phyloP scores from a whole-genome alignment of 345 rosid genomes.

The Raphanus sativus region DNA sequence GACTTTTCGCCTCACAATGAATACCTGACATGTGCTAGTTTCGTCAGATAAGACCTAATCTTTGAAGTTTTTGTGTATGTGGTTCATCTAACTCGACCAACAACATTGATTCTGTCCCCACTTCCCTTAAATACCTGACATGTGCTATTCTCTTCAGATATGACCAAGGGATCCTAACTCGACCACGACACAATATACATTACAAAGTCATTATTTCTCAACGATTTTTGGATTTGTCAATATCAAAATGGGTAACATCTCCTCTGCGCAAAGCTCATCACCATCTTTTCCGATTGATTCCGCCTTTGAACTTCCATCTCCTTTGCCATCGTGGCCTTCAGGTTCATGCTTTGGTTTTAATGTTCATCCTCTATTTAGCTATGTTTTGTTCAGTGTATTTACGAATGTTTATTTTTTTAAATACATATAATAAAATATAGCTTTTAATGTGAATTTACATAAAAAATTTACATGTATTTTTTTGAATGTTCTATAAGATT shows the following conservation, averaged over 20 bases:
- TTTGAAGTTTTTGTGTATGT: conserved; percentile 21
- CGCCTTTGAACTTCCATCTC: conserved; percentile 56
- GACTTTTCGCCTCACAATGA: conserved; percentile 32
- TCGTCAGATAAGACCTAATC: conserved; percentile 30
- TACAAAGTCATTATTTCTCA: conserved; percentile 11
- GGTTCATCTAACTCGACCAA: conserved; percentile 34
- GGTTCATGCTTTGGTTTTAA: conserved; percentile 38
- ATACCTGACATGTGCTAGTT: conserved; percentile 30
- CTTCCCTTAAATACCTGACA: too few species aligned
- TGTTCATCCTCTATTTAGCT: conserved; percentile 7
- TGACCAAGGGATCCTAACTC: too few species aligned
- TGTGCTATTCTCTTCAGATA: too few species aligned
- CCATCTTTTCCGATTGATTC: conserved; percentile 49
- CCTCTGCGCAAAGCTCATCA: conserved; percentile 30
- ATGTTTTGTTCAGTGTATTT: neutral
- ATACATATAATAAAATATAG: neutral
- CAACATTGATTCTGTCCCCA: conserved; percentile 28
- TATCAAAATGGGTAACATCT: conserved; percentile 41
- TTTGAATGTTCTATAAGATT: neutral
- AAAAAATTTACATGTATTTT: neutral
- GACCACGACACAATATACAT: neutral
- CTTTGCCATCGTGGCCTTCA: conserved; percentile 59
- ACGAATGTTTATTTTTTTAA: neutral
- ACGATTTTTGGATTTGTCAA: neutral
- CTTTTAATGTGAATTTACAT: neutral